Conservation (phyloP, 2,329 filamentous ascomycete species). For the Neofusicoccum ribis region DNA sequence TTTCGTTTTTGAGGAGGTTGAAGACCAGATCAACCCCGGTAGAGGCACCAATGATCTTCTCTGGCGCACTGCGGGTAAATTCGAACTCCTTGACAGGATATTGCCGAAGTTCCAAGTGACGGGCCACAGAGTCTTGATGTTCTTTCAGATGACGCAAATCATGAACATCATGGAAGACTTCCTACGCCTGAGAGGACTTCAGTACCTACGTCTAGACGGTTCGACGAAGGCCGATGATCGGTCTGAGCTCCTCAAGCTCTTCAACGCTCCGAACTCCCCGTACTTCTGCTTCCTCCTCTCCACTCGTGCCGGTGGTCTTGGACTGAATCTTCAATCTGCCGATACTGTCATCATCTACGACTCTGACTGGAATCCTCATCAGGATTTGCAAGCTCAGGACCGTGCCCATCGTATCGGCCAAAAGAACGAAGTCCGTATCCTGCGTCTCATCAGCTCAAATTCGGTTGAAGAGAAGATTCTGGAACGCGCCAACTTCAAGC, state of each 20-base stretch:
- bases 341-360: constrained; percentile 99
- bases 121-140: constrained; percentile 96
- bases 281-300: constrained; percentile 99
- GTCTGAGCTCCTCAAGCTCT: constrained; percentile 82
- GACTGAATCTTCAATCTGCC: constrained; percentile 94
- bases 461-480: constrained; percentile 99
- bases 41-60: constrained; percentile 87
- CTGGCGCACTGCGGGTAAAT: constrained; percentile 96
- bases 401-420: constrained; percentile 99
- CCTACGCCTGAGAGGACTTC: constrained; percentile 75
- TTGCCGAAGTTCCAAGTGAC: constrained; percentile 90
- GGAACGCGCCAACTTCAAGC: constrained; percentile 93
- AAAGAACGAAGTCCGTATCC: constrained; percentile 97
- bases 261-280: constrained; percentile 85
- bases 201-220: constrained; percentile 91
- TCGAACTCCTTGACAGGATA: constrained; percentile 89
- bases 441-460: constrained; percentile 92
- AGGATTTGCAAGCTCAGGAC: constrained; percentile 98
- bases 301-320: constrained; percentile 95
- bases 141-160: constrained; percentile 99
- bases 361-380: constrained; percentile 99
- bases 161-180: constrained; percentile 99
- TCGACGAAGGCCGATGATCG: constrained; percentile 97
- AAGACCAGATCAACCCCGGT: constrained; percentile 94
- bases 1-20: constrained; percentile 96